Base-by-base conservation (phyloP, 805 yeast species). In the Deakozyma indianensis region DNA sequence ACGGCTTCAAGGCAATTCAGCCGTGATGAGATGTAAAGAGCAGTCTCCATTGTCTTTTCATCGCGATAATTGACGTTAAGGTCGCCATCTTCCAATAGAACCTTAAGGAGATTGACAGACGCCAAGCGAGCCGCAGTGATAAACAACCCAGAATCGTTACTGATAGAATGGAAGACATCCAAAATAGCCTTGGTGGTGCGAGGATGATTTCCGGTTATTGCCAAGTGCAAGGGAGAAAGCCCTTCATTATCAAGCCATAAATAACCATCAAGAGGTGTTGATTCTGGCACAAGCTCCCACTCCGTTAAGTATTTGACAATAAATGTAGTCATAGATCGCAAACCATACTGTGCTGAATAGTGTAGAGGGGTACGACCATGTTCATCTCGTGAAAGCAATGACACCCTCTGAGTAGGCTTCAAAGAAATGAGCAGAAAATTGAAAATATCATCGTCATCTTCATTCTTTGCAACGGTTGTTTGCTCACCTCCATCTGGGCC, bases 351-450 rank as follows among this genome's bases (percentile, higher is more conserved):
- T 2, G 92, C 79, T 18, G 94, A 80, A 60, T 88, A 88, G 63
- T 90, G 96, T 46, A 90, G 66, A 0, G 96, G 95, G 0, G 95
- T 83, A 49, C 96, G 72, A 50, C 70, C 70, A 57, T 85, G 83
- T 48, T 74, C 78, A 59, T 88, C 97, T 41, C 73, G 74, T 44
- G 81, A 79, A 42, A 79, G 63, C 21, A 88, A 65, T 2, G 73
- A 70, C 22, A 70, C 64, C 48, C 78, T 71, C 49, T 76, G 65
- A 50, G 70, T 72, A 1, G 70, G 68, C 1, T 76, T 77, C 20
- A 86, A 60, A 41, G 71, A 69, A 15, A 70, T 65, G 45, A 87
- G 68, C 25, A 86, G 69, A 56, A 77, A 76, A 4, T 64, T 59
- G 41, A 85, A 66, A 2, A 87, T 83, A 16, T 70, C 68, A 14